Evolutionary conservation across 176 grass and related monocot species (phyloP), one percentile per base, ranked within the genome.

Genomic region (Aegilops sharonensis): DNA sequence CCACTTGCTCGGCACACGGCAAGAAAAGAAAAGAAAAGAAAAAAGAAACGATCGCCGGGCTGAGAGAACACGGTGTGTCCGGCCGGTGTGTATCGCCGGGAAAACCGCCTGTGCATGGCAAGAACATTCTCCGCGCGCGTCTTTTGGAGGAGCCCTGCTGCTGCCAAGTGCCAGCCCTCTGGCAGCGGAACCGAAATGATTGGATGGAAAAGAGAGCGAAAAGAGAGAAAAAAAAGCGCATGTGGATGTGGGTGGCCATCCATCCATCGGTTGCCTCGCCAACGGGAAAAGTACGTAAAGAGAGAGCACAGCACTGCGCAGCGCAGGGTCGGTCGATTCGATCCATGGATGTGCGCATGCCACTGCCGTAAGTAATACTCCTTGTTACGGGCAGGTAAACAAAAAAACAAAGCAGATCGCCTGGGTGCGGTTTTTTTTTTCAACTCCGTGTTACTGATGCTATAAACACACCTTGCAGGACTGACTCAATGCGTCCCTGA

Each of bases 91-190:
- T 1, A 17, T 15, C 13, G 48, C 48, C 13, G 48, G 0, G 0
- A 17, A 17, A 52, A 15, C 48, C 50, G 15, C 1, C 50, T 15
- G 47, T 54, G 50, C 50, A 15, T 54, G 50, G 50, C 50, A 54
- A 48, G 81, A 83, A 88, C 87, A 78, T 84, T 88, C 81, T 64
- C 81, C n/a, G 48, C 48, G 64, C 65, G 62, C 73, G 20, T 84
- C 73, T 84, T 88, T 84, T 39, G 50, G 15, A 18, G 39, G 83
- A 72, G 65, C 21, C 11, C 43, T 12, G 34, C 34, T 35, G 43
- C 43, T 11, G 43, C 43, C 43, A 45, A 45, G 43, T 12, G 43
- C 43, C 43, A 9, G 11, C 43, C 43, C 25, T 71, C 48, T 70
- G 10, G 25, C 25, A 30, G 3, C 11, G 11, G 50, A 5, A 13